Evolutionary conservation across 2,329 filamentous ascomycete species (phyloP), one percentile per base, ranked within the genome.

Genomic region (Talaromyces marneffei): DNA sequence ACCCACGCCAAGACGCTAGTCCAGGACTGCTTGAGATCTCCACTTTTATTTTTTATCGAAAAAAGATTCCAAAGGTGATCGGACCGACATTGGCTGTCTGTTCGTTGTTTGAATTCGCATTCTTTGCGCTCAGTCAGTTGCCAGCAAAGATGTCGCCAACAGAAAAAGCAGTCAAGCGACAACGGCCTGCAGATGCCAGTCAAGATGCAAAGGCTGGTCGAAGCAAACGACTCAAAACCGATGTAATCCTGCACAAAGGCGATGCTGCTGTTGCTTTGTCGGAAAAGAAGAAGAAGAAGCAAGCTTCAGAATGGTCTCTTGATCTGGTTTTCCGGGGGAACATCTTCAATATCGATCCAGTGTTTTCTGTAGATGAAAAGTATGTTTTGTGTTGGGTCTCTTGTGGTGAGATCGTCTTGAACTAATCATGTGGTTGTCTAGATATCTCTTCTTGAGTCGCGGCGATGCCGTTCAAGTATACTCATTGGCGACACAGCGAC

Each of bases 391-490:
- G 12, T 39, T 46, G 33, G 7, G 12, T 31, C 52, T 48, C n/a
- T 29, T 10, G 40, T 37, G 27, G 12, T 37, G 18, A 16, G 2
- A 20, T 18, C 6, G 2, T 37, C 23, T 29, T 5, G 33, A 29
- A 16, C 29, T 42, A 20, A 44, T 20, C 12, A 35, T 20, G 5
- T 23, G 27, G 7, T 14, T 27, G 9, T 23, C 10, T 39, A 91
- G 90, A 71, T 83, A 88, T 74, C 73, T 97, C 40, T 86, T 97
- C 61, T 74, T 96, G 60, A 85, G 88, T 33, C 90, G 91, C 69
- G 84, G 87, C 63, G 87, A 85, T 29, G 87, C 88, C 9, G 80
- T 97, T 59, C 89, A 92, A 72, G 83, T 96, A 27, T 96, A 94
- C 75, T 89, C 90, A 1, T 85, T 90, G 31, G 80, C 85, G 65